Percentiles rank a stretch among this genome's conserved stretches.
These are phyloP conservation scores for Phytophthora quininea DNA, from an alignment of 352 stramenopile species.

Conservation along the genomic window DNA sequence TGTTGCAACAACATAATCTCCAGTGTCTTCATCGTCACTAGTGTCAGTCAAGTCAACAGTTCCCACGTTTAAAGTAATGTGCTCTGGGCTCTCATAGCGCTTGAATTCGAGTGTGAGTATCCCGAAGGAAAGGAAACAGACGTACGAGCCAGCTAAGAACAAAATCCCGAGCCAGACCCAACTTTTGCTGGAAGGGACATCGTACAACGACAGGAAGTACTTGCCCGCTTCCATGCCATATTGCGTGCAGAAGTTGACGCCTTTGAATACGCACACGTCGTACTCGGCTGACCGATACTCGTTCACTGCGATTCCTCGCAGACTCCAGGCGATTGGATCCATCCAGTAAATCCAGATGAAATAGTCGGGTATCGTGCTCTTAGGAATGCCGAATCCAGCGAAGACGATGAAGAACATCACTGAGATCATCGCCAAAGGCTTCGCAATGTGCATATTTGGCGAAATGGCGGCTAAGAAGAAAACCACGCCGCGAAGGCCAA, in stretches of 20 bases:
- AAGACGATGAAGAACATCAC: conserved; percentile 54
- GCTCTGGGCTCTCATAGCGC: conserved; percentile 28
- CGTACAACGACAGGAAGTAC: conserved; percentile 32
- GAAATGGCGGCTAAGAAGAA: conserved; percentile 43
- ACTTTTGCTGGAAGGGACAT: conserved; percentile 26
- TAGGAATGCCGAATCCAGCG: conserved; percentile 46
- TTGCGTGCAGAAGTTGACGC: conserved; percentile 25
- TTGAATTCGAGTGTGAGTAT: conserved; percentile 38
- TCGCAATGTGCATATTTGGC: conserved; percentile 42
- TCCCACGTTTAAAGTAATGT: conserved; percentile 7
- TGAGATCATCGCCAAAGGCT: conserved; percentile 43
- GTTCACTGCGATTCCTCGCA: conserved; percentile 38
- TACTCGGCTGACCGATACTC: conserved; percentile 29
- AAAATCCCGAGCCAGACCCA: conserved; percentile 33
- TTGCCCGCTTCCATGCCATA: conserved; percentile 31
- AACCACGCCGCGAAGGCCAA: conserved; percentile 47
- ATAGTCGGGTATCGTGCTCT: conserved; percentile 44
- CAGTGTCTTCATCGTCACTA: neutral
- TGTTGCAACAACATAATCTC: conserved; percentile 13
- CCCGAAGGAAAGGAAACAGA: conserved; percentile 32
- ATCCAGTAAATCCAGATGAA: conserved; percentile 61
- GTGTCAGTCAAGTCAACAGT: conserved; percentile 1
- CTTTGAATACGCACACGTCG: conserved; percentile 24
- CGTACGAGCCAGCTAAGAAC: conserved; percentile 28
- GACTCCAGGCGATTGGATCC: conserved; percentile 47